Evolutionary conservation across 371 early-diverging fungal genomes (phyloP).

Genomic region (Mucor irregularis): DNA sequence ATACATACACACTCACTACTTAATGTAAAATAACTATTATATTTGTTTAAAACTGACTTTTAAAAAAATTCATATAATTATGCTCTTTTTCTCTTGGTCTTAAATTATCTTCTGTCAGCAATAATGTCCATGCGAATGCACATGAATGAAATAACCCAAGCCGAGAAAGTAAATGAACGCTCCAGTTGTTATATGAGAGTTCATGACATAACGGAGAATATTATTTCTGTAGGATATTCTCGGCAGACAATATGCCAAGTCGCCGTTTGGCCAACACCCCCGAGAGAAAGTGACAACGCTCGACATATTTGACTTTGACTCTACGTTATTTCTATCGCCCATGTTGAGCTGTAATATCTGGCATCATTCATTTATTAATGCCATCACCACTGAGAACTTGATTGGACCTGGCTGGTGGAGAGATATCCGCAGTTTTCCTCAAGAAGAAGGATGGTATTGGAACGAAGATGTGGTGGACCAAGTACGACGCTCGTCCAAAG

Average conservation of each 20-base stretch:
- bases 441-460: slow-evolving; percentile 22
- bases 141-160: not conserved
- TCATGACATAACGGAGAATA: too few species aligned
- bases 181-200: not conserved
- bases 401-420: slow-evolving; percentile 64
- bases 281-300: slow-evolving; percentile 3
- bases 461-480: slow-evolving; percentile 18
- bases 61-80: too few species aligned
- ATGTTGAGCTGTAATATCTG: slow-evolving; percentile 71
- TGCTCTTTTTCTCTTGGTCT: too few species aligned
- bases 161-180: not conserved
- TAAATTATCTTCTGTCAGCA: too few species aligned
- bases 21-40: not conserved
- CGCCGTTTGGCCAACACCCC: not conserved
- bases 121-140: slow-evolving; percentile 4
- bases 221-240: slow-evolving; percentile 5
- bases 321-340: slow-evolving; percentile 80
- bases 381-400: slow-evolving; percentile 54
- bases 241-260: slow-evolving; percentile 1
- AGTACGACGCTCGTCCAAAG: slow-evolving; percentile 17
- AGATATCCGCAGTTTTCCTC: slow-evolving; percentile 36
- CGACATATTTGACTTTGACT: slow-evolving; percentile 79
- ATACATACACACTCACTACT: not conserved
- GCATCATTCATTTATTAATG: slow-evolving; percentile 53
- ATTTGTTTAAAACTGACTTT: too few species aligned